Evolutionary conservation across 139 green algal species (phyloP), one percentile per base, ranked within the genome.

Genomic region (Chlorella sp.): DNA sequence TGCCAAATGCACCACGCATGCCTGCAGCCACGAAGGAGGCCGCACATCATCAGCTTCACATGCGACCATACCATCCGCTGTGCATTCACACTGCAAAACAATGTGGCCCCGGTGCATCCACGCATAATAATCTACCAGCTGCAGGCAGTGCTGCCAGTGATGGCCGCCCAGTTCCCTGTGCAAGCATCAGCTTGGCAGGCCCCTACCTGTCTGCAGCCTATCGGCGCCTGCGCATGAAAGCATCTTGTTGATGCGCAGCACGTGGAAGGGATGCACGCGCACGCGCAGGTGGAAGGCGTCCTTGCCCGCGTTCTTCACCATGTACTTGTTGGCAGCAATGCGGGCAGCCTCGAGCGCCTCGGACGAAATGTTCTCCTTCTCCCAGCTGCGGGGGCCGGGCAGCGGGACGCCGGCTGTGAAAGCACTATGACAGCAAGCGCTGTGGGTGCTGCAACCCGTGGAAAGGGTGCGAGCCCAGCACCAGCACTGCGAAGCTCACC

Each of bases 231-330:
- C 97, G 90, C 97, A 99, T 44, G 97, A 98, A 94, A 99, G 95
- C 97, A 99, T 99, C 93, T 99, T 99, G 95, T 99, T 99, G 94
- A 99, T 99, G 86, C 97, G 96, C 84, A 99, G 95, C 85, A 99
- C 97, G 89, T 99, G 97, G 94, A 98, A 99, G 85, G 97, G 97
- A 89, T 99, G 97, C 89, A 98, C 95, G 68, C 97, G 96, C 63
- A 99, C 94, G 83, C 97, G 96, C 72, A 99, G 92, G 93, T 99
- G 97, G 95, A 99, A 99, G 3, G 94, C 85, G 56, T 99, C 97
- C 93, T 99, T 99, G 78, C 97, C 97, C 20, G 97, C 95, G 81
- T 95, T 94, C 92, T 98, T 98, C 80, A 80, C 92, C 96, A 99
- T 98, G 95, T 99, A 99, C 96, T 99, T 99, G 97, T 99, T 99